phyloP scores from a whole-genome alignment of 2,329 filamentous ascomycete species.

The Septoria petroselini region DNA sequence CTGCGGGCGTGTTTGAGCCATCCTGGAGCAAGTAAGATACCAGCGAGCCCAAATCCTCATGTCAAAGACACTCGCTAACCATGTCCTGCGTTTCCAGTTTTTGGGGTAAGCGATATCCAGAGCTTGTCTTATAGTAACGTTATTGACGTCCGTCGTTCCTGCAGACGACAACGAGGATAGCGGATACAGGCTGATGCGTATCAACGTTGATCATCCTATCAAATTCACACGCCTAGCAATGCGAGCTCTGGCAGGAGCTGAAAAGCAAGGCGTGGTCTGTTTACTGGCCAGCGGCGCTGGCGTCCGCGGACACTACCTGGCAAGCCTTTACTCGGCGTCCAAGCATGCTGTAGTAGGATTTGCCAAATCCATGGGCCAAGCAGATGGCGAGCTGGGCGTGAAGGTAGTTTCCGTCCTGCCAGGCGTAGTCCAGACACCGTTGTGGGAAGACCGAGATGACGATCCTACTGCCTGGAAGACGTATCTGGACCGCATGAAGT shows the following conservation, averaged over 20 bases:
- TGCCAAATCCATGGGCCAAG: constrained; percentile 44
- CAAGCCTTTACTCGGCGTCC: constrained; percentile 35
- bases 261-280: constrained; percentile 25
- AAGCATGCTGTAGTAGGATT: constrained; percentile 46
- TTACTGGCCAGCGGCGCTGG: constrained; percentile 21
- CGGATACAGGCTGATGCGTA: constrained; percentile 25
- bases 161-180: constrained; percentile 23
- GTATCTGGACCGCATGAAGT: constrained; percentile 20
- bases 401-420: constrained; percentile 41
- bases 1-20: constrained; percentile 22
- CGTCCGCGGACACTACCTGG: constrained; percentile 26
- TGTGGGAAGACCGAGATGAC: constrained; percentile 41
- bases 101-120: no score
- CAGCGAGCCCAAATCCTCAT: no score
- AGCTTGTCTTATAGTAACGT: no score
- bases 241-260: constrained; percentile 25
- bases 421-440: constrained; percentile 26
- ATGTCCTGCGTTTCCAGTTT: no score
- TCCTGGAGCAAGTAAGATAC: constrained; percentile 21
- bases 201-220: constrained; percentile 27
- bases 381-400: constrained; percentile 44
- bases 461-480: constrained; percentile 20
- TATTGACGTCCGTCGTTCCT: background rate
- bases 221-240: constrained; percentile 26
- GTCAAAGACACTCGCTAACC: no score